These are phyloP conservation scores for Cladosporium sp. DNA, from an alignment of 2,329 filamentous ascomycete genomes.

Conservation along the genomic window DNA sequence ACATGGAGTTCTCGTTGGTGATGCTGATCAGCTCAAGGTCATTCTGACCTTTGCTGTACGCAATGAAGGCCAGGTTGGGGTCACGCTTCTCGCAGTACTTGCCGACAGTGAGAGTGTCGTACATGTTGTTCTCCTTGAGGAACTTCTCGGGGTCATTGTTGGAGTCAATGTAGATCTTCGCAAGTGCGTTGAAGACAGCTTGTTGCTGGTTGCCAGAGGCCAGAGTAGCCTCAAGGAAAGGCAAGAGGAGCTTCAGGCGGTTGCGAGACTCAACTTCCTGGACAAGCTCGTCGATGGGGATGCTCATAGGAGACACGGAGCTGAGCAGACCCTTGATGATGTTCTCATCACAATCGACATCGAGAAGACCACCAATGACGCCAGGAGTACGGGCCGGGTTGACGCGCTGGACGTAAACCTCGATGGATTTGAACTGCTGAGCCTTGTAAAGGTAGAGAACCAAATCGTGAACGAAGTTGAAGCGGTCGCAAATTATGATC, in stretches of 20 bases:
- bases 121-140: slow-evolving; percentile 93
- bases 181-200: slow-evolving; percentile 92
- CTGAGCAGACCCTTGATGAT: slow-evolving; percentile 90
- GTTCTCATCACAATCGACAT: slow-evolving; percentile 93
- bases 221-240: slow-evolving; percentile 90
- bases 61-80: slow-evolving; percentile 89
- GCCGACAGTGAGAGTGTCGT: slow-evolving; percentile 85
- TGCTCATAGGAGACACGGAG: slow-evolving; percentile 76
- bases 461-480: slow-evolving; percentile 96
- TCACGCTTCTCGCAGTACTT: slow-evolving; percentile 99
- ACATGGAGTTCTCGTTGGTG: slow-evolving; percentile 99
- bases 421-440: slow-evolving; percentile 98
- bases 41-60: slow-evolving; percentile 94
- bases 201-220: slow-evolving; percentile 90
- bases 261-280: slow-evolving; percentile 93
- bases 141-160: slow-evolving; percentile 99
- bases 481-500: slow-evolving; percentile 98
- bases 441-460: slow-evolving; percentile 97
- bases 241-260: slow-evolving; percentile 87
- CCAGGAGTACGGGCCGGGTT: slow-evolving; percentile 88
- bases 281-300: slow-evolving; percentile 93
- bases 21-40: slow-evolving; percentile 95
- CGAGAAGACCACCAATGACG: slow-evolving; percentile 86
- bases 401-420: slow-evolving; percentile 94
- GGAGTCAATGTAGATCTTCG: slow-evolving; percentile 98